Evolutionary conservation across 2,329 filamentous ascomycete species (phyloP).

Genomic region (Alternaria gansuensis): DNA sequence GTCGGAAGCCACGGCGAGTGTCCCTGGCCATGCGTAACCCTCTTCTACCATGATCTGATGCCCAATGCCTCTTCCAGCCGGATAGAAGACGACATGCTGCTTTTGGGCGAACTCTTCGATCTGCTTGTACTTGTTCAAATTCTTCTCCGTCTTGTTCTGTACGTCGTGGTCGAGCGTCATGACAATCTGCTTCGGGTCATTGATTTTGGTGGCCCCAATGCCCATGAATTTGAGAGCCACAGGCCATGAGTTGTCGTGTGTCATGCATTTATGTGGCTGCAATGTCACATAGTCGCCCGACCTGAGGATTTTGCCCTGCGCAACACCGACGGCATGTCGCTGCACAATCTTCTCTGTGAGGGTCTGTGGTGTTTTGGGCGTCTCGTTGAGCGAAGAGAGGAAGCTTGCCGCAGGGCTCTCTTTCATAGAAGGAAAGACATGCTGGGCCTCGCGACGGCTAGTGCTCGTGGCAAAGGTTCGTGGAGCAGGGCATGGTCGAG

Average conservation of each 20-base stretch:
- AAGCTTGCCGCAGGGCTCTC: conserved; percentile 70
- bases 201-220: conserved; percentile 78
- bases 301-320: conserved; percentile 76
- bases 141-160: conserved; percentile 79
- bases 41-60: conserved; percentile 94
- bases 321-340: conserved; percentile 76
- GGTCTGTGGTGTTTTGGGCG: conserved; percentile 70
- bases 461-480: conserved; percentile 41
- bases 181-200: conserved; percentile 77
- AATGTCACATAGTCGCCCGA: conserved; percentile 86
- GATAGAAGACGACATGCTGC: conserved; percentile 81
- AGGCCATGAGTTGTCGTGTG: conserved; percentile 84
- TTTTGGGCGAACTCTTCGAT: conserved; percentile 83
- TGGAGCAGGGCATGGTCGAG: conserved; percentile 34
- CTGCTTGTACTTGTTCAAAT: conserved; percentile 81
- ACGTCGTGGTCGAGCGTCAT: conserved; percentile 90
- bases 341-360: conserved; percentile 95
- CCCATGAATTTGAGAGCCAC: conserved; percentile 82
- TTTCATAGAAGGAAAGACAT: conserved; percentile 69
- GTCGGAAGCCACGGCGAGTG: conserved; percentile 80
- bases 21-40: conserved; percentile 84
- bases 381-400: conserved; percentile 71
- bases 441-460: conserved; percentile 37
- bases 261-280: conserved; percentile 78
- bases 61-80: conserved; percentile 81